Conservation (phyloP, 1,284 basidiomycete genomes). For the Fomitopsis schrenkii region DNA sequence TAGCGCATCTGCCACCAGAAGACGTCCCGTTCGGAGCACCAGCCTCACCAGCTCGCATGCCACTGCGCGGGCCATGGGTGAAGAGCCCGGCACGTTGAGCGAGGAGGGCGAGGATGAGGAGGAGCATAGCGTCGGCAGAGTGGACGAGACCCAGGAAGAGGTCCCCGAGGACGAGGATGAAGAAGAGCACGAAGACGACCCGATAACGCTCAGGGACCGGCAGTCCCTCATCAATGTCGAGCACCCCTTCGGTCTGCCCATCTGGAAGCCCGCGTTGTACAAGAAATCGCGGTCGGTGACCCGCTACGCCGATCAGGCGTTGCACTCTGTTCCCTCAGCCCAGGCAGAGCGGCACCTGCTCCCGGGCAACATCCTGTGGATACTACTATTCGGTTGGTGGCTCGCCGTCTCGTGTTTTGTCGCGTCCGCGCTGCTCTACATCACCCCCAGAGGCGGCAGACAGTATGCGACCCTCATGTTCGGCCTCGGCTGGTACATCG, state of each 20-base stretch:
- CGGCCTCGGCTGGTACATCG: slow-evolving; percentile 93
- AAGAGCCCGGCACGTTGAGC: slow-evolving; percentile 40
- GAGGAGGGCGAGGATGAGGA: slow-evolving; percentile 38
- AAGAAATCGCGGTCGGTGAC: slow-evolving; percentile 97
- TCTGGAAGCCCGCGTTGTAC: slow-evolving; percentile 99
- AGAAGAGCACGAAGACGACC: slow-evolving; percentile 66
- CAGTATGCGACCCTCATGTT: slow-evolving; percentile 87
- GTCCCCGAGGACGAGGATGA: slow-evolving; percentile 26
- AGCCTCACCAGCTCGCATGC: slow-evolving; percentile 56
- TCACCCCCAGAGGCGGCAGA: slow-evolving; percentile 77
- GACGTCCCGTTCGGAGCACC: slow-evolving; percentile 48
- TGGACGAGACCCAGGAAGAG: neutral
- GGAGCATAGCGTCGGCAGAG: slow-evolving; percentile 16
- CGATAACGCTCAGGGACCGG: slow-evolving; percentile 92
- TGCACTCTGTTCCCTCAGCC: slow-evolving; percentile 90
- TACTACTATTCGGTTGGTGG: slow-evolving; percentile 88
- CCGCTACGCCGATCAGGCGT: slow-evolving; percentile 90
- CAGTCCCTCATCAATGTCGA: slow-evolving; percentile 99
- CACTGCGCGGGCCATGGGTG: slow-evolving; percentile 38
- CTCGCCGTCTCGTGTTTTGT: slow-evolving; percentile 71
- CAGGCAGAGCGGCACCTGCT: slow-evolving; percentile 88
- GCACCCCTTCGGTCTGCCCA: slow-evolving; percentile 98
- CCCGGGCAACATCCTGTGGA: slow-evolving; percentile 94
- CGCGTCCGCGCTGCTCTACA: slow-evolving; percentile 65
- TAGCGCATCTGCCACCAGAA: slow-evolving; percentile 44